Conservation (phyloP, 192 early-diverging fungal species). For the Coemansia sp. region DNA sequence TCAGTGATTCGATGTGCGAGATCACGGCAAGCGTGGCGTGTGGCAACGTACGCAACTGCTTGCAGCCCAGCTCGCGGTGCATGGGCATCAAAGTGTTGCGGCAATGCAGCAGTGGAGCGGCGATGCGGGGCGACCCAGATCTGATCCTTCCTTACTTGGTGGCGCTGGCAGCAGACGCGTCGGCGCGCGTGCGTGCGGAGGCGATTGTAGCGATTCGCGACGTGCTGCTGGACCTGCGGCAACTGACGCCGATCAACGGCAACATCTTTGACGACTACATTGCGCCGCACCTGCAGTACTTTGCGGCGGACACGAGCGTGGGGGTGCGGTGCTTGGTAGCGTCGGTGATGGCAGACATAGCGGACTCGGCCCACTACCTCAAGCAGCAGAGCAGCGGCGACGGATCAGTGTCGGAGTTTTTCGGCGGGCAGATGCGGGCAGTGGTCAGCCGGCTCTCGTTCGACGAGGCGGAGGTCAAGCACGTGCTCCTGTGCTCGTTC, state of each 20-base stretch:
- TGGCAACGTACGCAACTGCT: slow-evolving; percentile 51
- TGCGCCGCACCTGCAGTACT: slow-evolving; percentile 70
- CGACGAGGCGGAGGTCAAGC: slow-evolving; percentile 81
- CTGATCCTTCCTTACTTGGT: slow-evolving; percentile 48
- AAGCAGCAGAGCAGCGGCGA: background rate
- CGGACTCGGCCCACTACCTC: slow-evolving; percentile 68
- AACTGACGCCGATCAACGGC: slow-evolving; percentile 78
- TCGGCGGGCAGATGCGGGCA: slow-evolving; percentile 75
- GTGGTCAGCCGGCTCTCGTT: slow-evolving; percentile 78
- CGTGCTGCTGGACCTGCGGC: slow-evolving; percentile 69
- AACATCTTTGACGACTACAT: slow-evolving; percentile 92
- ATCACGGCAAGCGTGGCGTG: slow-evolving; percentile 46
- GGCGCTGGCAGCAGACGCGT: slow-evolving; percentile 34
- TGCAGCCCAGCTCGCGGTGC: slow-evolving; percentile 36
- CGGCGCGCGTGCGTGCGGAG: slow-evolving; percentile 44
- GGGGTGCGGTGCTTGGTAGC: slow-evolving; percentile 85
- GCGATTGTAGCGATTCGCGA: slow-evolving; percentile 40
- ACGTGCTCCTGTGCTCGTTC: slow-evolving; percentile 71
- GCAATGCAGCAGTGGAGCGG: slow-evolving; percentile 24
- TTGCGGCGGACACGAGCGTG: slow-evolving; percentile 72
- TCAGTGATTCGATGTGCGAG: slow-evolving; percentile 32
- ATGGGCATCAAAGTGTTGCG: slow-evolving; percentile 47
- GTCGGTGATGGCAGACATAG: slow-evolving; percentile 74
- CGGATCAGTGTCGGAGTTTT: background rate
- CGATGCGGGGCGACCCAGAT: slow-evolving; percentile 43